Base-by-base conservation (phyloP, 2,329 filamentous ascomycete genomes). In the Xylariaceae sp. region DNA sequence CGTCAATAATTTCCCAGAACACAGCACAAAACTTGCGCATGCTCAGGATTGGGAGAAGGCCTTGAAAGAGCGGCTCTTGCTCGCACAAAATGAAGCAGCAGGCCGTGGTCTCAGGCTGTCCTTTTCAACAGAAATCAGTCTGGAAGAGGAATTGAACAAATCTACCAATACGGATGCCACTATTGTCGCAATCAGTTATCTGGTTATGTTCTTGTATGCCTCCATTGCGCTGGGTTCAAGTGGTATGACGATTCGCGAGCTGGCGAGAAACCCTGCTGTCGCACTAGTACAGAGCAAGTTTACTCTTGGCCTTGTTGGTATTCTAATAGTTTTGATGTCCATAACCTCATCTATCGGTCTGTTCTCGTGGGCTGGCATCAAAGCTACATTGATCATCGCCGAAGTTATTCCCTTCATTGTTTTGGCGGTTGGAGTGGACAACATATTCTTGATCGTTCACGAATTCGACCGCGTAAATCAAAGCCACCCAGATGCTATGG, bases 381-480 rank as follows among this genome's bases (percentile, higher is more conserved):
- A 96, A 73, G 94, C 93, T 11, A 99, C 94, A 0, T 78, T 99
- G 61, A 99, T 99, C 67, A 99, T 99, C 57, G 93, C 95, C 4
- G 94, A 99, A 69, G 94, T 99, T 57, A 99, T 99, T 60, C 94
- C 94, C 0, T 99, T 99, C 73, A 87, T 99, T 60, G 93, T 99
- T 8, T 77, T 99, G 16, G 94, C 94, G 10, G 92, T 99, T 23
- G 94, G 94, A 39, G 95, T 99, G 2, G 94, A 99, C 80, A 99
- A 99, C 68, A 97, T 99, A 65, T 99, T 99, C 75, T 78, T 99
- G 50, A 96, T 99, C 54, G 94, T 99, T 0, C 94, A 99, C 72
- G 94, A 99, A 72, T 96, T 99, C 55, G 94, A 99, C 70, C 84
- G 94, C 24, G 89, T 97, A 69, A 99, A 99, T 66, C 76, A 92